Evolutionary conservation across 2,329 filamentous ascomycete genomes (phyloP), one percentile per base, ranked within the genome.

Genomic region (Penicillium capsulatum): DNA sequence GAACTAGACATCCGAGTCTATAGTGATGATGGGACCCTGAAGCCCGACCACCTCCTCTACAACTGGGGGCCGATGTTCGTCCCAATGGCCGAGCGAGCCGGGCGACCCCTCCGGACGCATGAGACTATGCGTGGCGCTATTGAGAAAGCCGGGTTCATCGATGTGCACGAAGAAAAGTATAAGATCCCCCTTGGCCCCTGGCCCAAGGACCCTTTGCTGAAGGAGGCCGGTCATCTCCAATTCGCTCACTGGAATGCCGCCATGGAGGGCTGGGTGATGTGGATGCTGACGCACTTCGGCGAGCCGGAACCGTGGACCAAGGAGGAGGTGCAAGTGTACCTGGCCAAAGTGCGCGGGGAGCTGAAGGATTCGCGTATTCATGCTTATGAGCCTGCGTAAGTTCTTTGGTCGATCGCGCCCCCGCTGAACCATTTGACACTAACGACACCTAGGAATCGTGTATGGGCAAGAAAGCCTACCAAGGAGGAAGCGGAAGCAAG

Each of bases 141-240:
- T 8, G 55, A 58, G 22, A 48, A 40, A 15, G 51, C 50, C 3
- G 63, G 63, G 1, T 66, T 66, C 37, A 51, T 54, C 15, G 58
- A 61, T 32, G 40, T 63, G 3, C 48, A 53, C 1, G 54, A 62
- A 19, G 38, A 60, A 8, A 37, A 56, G 6, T 50, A 45, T 30
- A 55, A 55, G 44, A 45, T 60, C 2, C 55, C 1, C n/a, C n/a
- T n/a, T n/a, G n/a, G n/a, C n/a, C n/a, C n/a, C n/a, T n/a, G n/a
- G n/a, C n/a, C n/a, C n/a, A 58, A 47, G 30, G 56, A 63, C 28
- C 41, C 45, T 9, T 22, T 44, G 6, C 40, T 61, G 24, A 60
- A 63, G 36, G 49, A 60, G 34, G 53, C 77, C 1, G 76, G 75
- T 1, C 44, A 48, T n/a, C 69, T 54, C 13, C 43, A 52, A 15